Evolutionary conservation across 805 yeast genomes (phyloP).

Genomic region (Saccharomyces jurei): DNA sequence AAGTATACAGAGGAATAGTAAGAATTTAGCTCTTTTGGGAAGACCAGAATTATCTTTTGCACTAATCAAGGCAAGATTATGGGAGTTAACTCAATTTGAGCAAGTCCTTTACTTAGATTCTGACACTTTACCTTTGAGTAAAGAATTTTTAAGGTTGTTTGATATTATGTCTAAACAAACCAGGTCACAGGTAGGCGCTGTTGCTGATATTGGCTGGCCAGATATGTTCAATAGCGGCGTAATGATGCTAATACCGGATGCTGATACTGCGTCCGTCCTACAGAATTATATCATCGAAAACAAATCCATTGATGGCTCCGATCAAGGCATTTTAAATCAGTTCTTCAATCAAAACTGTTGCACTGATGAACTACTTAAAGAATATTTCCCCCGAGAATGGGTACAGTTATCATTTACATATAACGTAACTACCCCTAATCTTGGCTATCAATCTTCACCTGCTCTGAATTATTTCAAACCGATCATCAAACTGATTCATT

Average conservation of each 20-base stretch:
- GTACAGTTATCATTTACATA: slow-evolving; percentile 65
- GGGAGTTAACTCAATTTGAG: slow-evolving; percentile 38
- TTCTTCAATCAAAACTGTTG: slow-evolving; percentile 40
- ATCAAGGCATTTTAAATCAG: slow-evolving; percentile 82
- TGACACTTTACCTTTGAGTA: slow-evolving; percentile 47
- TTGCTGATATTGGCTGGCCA: slow-evolving; percentile 88
- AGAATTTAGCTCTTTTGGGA: slow-evolving; percentile 30
- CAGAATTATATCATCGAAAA: slow-evolving; percentile 19
- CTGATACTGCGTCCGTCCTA: slow-evolving; percentile 36
- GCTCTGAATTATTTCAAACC: slow-evolving; percentile 49
- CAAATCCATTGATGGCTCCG: slow-evolving; percentile 75
- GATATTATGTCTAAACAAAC: slow-evolving; percentile 18
- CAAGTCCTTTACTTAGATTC: slow-evolving; percentile 54
- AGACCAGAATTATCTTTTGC: slow-evolving; percentile 49
- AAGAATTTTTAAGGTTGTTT: slow-evolving; percentile 18
- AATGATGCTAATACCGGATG: slow-evolving; percentile 49
- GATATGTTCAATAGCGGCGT: slow-evolving; percentile 83
- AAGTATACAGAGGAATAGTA: slow-evolving; percentile 13
- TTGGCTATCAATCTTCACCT: slow-evolving; percentile 65
- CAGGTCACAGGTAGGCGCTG: slow-evolving; percentile 36
- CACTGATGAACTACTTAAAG: background rate
- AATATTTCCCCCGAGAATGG: slow-evolving; percentile 39
- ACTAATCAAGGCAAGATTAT: slow-evolving; percentile 42
- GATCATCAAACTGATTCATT: slow-evolving; percentile 48
- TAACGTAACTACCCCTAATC: slow-evolving; percentile 67